Base-by-base conservation (phyloP, 2,329 filamentous ascomycete species). In the Penicillium sp. region DNA sequence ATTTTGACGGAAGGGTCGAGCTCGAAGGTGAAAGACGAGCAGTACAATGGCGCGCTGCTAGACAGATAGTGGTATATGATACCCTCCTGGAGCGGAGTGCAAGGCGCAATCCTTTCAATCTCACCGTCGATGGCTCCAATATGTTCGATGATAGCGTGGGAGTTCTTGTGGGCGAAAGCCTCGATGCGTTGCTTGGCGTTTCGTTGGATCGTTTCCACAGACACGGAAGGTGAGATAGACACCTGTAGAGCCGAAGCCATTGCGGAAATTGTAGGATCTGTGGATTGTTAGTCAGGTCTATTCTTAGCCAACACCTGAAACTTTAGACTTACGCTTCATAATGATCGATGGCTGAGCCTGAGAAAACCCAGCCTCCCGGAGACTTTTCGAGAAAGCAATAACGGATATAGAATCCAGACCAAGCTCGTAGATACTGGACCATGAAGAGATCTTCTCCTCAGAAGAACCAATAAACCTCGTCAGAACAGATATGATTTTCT, bases 331-430 rank as follows among this genome's bases (percentile, higher is more conserved):
- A 46, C 50, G 83, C 57, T 82, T 85, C 72, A 96, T 83, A 4
- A 97, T 78, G 1, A 84, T 63, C 0, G 89, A 85, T 1, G 90
- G 83, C 8, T 83, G 85, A 0, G 85, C 86, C 15, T 79, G 76
- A 1, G 68, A 34, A 51, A 92, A 83, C 0, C 90, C 90, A 2
- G 77, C 77, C 3, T 81, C 78, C 63, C 85, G 89, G 15, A 97
- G 76, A 13, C 80, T 72, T 5, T 82, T 80, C 0, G 88, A 82
- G 31, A 97, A 81, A 8, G 85, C 82, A 45, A 95, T 86, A 0
- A 88, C 89, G 0, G 90, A 91, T 16, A 97, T 91, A 0, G 92
- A 97, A 67, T 96, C 93, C 25, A 97, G 80, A 0, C 92, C 93
- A 1, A 96, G 78, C 61, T 96, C 91, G 65, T 94, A 96, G 19